These are phyloP conservation scores for Globisporangium camurandrum DNA, from an alignment of 352 stramenopile genomes.

Conservation along the genomic window DNA sequence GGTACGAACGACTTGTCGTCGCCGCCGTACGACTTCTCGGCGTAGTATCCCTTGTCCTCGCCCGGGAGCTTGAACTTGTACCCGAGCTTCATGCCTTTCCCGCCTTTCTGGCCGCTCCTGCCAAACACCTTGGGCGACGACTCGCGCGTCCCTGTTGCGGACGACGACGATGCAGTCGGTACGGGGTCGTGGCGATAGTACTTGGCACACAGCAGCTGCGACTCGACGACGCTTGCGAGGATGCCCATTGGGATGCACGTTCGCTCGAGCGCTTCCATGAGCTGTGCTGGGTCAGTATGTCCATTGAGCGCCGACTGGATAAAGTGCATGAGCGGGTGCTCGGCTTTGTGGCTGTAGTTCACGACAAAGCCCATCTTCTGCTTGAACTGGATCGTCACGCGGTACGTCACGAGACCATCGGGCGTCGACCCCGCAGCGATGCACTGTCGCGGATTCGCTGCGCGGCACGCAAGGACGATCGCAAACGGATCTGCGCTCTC, in stretches of 20 bases:
- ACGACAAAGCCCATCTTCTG: conserved; percentile 85
- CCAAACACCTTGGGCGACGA: conserved; percentile 26
- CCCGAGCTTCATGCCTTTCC: conserved; percentile 81
- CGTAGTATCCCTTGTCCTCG: conserved; percentile 81
- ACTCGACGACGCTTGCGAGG: conserved; percentile 72
- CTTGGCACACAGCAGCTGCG: conserved; percentile 78
- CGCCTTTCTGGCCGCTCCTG: conserved; percentile 60
- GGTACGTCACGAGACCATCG: conserved; percentile 71
- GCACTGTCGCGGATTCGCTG: conserved; percentile 60
- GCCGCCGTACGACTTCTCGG: conserved; percentile 75
- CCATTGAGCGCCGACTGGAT: conserved; percentile 81
- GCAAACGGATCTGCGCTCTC: conserved; percentile 79
- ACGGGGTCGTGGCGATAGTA: conserved; percentile 67
- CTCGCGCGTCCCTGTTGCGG: no score
- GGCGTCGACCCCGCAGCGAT: conserved; percentile 64
- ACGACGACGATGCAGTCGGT: no score
- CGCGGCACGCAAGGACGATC: conserved; percentile 68
- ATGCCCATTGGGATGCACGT: conserved; percentile 82
- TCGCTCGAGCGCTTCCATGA: conserved; percentile 75
- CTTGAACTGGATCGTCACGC: conserved; percentile 80
- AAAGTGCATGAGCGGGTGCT: conserved; percentile 81
- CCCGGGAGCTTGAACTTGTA: conserved; percentile 85
- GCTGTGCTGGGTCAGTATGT: conserved; percentile 67
- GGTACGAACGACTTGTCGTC: conserved; percentile 84
- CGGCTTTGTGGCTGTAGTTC: conserved; percentile 82